Evolutionary conservation across 768 basidiomycete genomes (phyloP), one percentile per base, ranked within the genome.

Genomic region (Cyclocybe cylindracea): DNA sequence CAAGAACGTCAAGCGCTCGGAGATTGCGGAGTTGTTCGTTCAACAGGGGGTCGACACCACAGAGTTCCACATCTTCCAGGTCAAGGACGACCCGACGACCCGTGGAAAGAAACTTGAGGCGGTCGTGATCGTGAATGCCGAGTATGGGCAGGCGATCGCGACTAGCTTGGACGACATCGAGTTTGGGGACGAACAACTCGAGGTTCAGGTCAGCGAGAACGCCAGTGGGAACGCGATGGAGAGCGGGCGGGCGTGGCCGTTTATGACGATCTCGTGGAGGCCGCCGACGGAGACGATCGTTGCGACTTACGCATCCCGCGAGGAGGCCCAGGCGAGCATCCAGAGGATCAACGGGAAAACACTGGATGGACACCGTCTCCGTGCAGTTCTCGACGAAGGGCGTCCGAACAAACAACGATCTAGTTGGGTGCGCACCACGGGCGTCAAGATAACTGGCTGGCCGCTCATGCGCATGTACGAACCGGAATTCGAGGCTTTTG

Each of bases 241-340:
- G 14, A 67, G 63, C 7, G 57, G 66, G 2, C 66, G 66, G 2
- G 68, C 70, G 29, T 40, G 63, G 4, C 69, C 80, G 10, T 67
- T 72, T 35, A 59, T 86, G 44, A 74, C 72, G 0, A 71, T 85
- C 39, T 75, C 73, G 9, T 87, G 84, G 81, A 70, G 64, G 5
- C 64, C 67, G 1, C 83, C 83, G 1, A 78, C 76, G n/a, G 59
- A 60, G 4, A 64, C 73, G 1, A 75, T 78, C 52, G 55, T 79
- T n/a, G 82, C 71, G 1, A 72, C 68, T 3, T 86, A 78, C 54
- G 5, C 44, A 4, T 63, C 66, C 5, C 56, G 68, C 47, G 60
- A 58, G 0, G 57, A 63, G 29, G 76, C 79, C 0, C 46, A 59
- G 19, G 56, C 51, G 19, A 77, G 75, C 56, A 71, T 70, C 4